Evolutionary conservation across 345 rosid genomes (phyloP), one percentile per base, ranked within the genome.

Genomic region (Heritiera fomes): DNA sequence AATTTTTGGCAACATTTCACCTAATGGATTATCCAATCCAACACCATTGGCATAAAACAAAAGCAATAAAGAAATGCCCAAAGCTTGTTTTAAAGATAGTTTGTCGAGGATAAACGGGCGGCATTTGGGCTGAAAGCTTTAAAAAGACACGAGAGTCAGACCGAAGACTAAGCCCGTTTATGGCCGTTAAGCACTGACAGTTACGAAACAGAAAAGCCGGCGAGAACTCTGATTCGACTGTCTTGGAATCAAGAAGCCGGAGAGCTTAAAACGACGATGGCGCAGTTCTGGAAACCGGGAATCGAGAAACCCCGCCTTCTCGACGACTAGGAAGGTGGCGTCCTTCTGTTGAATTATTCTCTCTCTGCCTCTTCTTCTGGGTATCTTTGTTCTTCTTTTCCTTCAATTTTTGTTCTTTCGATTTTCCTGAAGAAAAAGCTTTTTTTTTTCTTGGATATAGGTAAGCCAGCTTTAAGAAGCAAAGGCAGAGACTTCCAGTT

Each of bases 311-410:
- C 97, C 38, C 91, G 90, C 58, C 84, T 96, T 28, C 81, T 91
- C 30, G 98, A 96, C 77, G 99, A 96, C 78, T 97, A 89, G 84
- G 99, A 94, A 83, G 99, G 99, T 71, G 97, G 98, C 23, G 91
- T 94, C 55, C 86, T 94, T 77, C 87, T 91, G 77, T 73, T 90
- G 49, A 77, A 91, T 13, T 77, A 88, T 15, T 82, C 88, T 61
- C 77, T 82, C 62, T 78, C 97, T 0, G 87, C 99, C 17, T 80
- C 90, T 75, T 89, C 98, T 18, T 90, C 93, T 20, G 87, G 94
- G 98, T 91, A 84, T 20, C 23, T n/a, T 23, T 23, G 38, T 75
- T 65, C 15, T 15, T 45, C 7, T 53, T 50, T 55, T 9, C 0
- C 34, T 28, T 34, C 40, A 49, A 70, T 49, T 70, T 28, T 30